Evolutionary conservation across 2,329 filamentous ascomycete species (phyloP), one percentile per base, ranked within the genome.

Genomic region (Dothistroma pini): DNA sequence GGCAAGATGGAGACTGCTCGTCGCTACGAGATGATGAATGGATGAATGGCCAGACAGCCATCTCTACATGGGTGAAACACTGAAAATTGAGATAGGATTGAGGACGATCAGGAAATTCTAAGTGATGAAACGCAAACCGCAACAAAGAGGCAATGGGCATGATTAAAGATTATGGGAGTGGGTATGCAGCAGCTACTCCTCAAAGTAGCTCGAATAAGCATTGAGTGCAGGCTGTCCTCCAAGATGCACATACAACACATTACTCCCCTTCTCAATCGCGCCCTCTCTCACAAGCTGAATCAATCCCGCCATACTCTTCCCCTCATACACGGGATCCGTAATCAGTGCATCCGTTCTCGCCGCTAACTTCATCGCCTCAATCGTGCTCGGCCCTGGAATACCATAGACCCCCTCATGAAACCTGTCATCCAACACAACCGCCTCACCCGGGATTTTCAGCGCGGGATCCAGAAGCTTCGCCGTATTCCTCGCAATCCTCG

Each of bases 301-400:
- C 86, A 90, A 82, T 0, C 88, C 88, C 4, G 87, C 87, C 72
- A 91, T 76, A 67, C 85, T 89, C 82, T 91, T 91, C 0, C 89
- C 89, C 75, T 90, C 88, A 69, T 91, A 91, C 1, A 91, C 88
- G 0, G 88, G 88, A 70, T 91, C 88, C 0, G 87, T 90, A 64
- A 91, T 88, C 68, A 91, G 86, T 0, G 83, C 88, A 76, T 91
- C 89, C 0, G 84, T 89, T 61, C 78, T 74, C 0, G 88, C 88
- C 5, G 85, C 86, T 70, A 89, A 86, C 72, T 82, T 83, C 71
- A 91, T 90, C 0, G 87, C 88, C 34, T 85, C 85, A 54, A 87
- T 80, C 1, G 88, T 91, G 68, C 78, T 77, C 71, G 84, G 76
- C 66, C 89, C 86, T 0, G 87, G 86, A 59, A 89, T 80, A 1